Evolutionary conservation across 345 rosid species (phyloP), one percentile per base, ranked within the genome.

Genomic region (Hibiscus syriacus): DNA sequence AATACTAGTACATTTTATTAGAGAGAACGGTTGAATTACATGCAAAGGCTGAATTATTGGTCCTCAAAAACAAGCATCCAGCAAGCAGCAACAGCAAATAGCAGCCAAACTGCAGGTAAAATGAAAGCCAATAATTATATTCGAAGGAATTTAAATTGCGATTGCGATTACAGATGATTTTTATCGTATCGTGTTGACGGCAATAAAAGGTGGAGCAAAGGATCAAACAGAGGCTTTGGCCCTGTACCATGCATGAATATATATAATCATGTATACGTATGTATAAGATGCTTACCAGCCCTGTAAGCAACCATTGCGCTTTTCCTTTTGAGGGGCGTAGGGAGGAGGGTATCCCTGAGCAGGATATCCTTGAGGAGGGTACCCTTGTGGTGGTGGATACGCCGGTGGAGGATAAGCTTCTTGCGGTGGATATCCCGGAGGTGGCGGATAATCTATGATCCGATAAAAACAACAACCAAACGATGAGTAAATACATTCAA

Each of bases 391-490:
- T n/a, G n/a, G n/a, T n/a, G n/a, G n/a, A n/a, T n/a, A n/a, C n/a
- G n/a, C n/a, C n/a, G n/a, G n/a, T n/a, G n/a, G 25, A 6, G 55
- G 55, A 8, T 50, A 50, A 19, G 12, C 6, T 86, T 89, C 67
- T 88, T 86, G 0, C 25, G 23, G 26, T 1, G 94, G 76, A 65
- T 92, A 89, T 53, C 92, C 98, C 66, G 48, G 0, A 12, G 87
- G 90, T 20, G n/a, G 86, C 0, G 97, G 96, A 82, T 90, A 92
- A 82, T 93, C 98, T 92, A 63, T 46, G 32, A 36, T 36, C 20
- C 39, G 32, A 57, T 49, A 57, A 12, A 56, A 11, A 19, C 16
- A 32, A 0, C 36, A 79, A 27, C 0, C 17, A 13, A 2, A 10
- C 12, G 7, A 26, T 17, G 0, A 46, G 0, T 19, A 56, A n/a